Percentiles rank a stretch among this genome's conserved stretches.
These are phyloP conservation scores for Candida maris DNA, from an alignment of 805 yeast genomes.

Conservation along the genomic window DNA sequence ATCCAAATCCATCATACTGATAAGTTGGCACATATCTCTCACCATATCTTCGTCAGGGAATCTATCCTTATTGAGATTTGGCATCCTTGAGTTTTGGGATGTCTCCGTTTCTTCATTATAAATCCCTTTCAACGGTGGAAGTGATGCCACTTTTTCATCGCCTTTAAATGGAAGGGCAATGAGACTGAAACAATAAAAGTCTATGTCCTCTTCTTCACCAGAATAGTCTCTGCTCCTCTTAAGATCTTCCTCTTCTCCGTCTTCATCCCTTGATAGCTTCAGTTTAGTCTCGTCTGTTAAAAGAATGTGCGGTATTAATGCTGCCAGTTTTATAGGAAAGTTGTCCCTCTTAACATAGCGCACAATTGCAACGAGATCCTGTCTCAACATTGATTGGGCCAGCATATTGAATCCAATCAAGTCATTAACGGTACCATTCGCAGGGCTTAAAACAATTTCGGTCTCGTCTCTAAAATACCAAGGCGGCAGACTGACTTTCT, in stretches of 20 bases:
- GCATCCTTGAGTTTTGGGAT: constrained; percentile 10
- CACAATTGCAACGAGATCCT: constrained; percentile 52
- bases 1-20: constrained; percentile 44
- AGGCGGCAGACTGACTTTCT: constrained; percentile 45
- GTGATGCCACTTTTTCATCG: constrained; percentile 60
- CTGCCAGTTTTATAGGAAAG: constrained; percentile 49
- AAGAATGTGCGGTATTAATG: constrained; percentile 47
- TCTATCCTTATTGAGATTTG: constrained; percentile 23
- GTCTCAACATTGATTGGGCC: constrained; percentile 48
- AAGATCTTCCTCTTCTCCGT: constrained; percentile 3
- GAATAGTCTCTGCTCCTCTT: constrained; percentile 21
- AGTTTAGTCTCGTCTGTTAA: constrained; percentile 17
- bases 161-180: constrained; percentile 68
- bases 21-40: constrained; percentile 39
- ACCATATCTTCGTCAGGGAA: constrained; percentile 39
- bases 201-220: constrained; percentile 17
- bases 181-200: constrained; percentile 43
- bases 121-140: constrained; percentile 38
- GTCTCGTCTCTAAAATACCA: constrained; percentile 61
- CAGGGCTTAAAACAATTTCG: constrained; percentile 37
- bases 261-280: constrained; percentile 6
- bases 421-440: constrained; percentile 30
- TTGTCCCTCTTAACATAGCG: constrained; percentile 53
- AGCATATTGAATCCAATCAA: constrained; percentile 41
- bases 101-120: constrained; percentile 21